Evolutionary conservation across 495 filamentous ascomycete species (phyloP).

Genomic region (Aspergillus haitiensis): DNA sequence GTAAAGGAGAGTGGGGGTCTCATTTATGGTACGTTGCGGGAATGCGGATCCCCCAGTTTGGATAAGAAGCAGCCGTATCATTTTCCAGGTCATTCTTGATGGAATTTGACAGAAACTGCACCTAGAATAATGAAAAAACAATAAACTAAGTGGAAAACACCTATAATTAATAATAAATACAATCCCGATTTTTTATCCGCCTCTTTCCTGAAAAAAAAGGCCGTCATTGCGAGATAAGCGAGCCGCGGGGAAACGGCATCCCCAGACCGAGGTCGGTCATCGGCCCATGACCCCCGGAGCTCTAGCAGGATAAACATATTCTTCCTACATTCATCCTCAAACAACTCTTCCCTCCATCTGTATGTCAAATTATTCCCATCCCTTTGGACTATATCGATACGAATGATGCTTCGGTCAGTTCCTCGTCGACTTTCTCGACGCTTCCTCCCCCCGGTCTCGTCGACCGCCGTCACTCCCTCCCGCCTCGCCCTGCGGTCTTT

Average conservation of each 20-base stretch:
- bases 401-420: slow-evolving; percentile 40
- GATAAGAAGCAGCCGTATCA: too few relatives aligned
- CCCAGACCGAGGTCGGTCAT: slow-evolving; percentile 18
- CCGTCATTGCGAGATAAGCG: slow-evolving; percentile 4
- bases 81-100: too few relatives aligned
- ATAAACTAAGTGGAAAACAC: too few relatives aligned
- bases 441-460: slow-evolving; percentile 21
- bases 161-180: too few relatives aligned
- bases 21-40: too few relatives aligned
- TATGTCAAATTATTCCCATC: background rate
- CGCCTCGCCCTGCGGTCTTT: slow-evolving; percentile 38
- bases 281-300: background rate
- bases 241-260: slow-evolving; percentile 22
- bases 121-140: too few relatives aligned
- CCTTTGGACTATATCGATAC: background rate
- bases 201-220: background rate
- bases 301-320: slow-evolving; percentile 1
- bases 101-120: too few relatives aligned
- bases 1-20: too few relatives aligned
- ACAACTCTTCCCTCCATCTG: background rate
- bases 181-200: too few relatives aligned
- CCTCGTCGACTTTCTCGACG: slow-evolving; percentile 40
- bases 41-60: too few relatives aligned
- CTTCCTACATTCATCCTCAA: background rate
- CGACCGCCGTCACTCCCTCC: slow-evolving; percentile 27